A percentile compares a stretch with the other conserved stretches of the same genome.
These are phyloP conservation scores for Protomyces inundatus DNA, from an alignment of 1,139 yeast genomes.

Conservation along the genomic window DNA sequence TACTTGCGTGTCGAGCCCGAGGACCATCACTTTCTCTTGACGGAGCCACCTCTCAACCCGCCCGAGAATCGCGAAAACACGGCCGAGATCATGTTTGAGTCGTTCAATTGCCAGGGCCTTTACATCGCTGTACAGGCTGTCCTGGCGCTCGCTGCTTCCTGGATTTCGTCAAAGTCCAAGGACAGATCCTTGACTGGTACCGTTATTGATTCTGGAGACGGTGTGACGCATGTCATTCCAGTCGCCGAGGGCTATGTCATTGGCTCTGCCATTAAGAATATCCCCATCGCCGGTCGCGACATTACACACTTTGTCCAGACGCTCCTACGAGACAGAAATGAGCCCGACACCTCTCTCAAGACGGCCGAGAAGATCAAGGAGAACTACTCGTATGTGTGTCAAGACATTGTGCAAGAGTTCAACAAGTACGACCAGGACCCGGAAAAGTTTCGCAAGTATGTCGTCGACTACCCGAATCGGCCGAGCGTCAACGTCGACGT, in stretches of 20 bases:
- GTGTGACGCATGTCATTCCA: constrained; percentile 97
- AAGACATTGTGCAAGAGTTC: constrained; percentile 95
- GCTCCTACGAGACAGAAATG: constrained; percentile 93
- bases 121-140: constrained; percentile 99
- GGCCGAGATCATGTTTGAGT: constrained; percentile 97
- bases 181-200: constrained; percentile 97
- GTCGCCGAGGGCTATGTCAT: constrained; percentile 99
- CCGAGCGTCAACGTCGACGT: constrained; percentile 66
- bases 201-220: constrained; percentile 95
- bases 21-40: constrained; percentile 81
- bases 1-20: constrained; percentile 97
- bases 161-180: constrained; percentile 94
- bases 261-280: constrained; percentile 93
- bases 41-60: constrained; percentile 98
- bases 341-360: constrained; percentile 82
- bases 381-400: constrained; percentile 93
- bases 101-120: constrained; percentile 96
- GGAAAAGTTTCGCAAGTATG: constrained; percentile 86
- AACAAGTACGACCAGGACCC: constrained; percentile 91
- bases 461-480: constrained; percentile 75
- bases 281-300: constrained; percentile 98
- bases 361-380: constrained; percentile 97
- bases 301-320: constrained; percentile 90
- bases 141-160: constrained; percentile 94
- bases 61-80: constrained; percentile 98